Evolutionary conservation across 768 basidiomycete species (phyloP).

Genomic region (Kwoniella sp.): DNA sequence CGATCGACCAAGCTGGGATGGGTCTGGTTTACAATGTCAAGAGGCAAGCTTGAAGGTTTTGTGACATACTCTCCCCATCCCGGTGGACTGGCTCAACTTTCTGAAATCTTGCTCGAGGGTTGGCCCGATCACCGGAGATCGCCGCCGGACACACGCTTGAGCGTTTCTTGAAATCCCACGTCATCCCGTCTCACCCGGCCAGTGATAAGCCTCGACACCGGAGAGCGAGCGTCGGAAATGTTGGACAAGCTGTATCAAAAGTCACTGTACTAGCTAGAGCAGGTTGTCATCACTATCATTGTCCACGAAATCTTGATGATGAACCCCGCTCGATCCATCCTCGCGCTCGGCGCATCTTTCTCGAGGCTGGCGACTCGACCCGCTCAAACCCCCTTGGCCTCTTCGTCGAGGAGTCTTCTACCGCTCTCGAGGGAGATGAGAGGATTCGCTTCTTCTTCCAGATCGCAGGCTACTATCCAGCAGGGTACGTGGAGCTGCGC

Average conservation of each 20-base stretch:
- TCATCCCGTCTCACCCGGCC: background rate
- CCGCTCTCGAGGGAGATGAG: too few species aligned
- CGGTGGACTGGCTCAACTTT: background rate
- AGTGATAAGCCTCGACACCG: too few species aligned
- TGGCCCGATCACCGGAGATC: background rate
- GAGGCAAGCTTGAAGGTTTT: too few species aligned
- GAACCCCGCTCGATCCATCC: slow-evolving; percentile 9
- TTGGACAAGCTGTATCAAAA: background rate
- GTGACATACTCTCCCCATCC: too few species aligned
- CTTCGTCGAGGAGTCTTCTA: slow-evolving; percentile 17
- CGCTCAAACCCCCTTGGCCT: slow-evolving; percentile 21
- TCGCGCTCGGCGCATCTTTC: slow-evolving; percentile 14
- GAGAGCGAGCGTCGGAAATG: background rate
- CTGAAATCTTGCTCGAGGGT: slow-evolving; percentile 12
- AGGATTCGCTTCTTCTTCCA: slow-evolving; percentile 13
- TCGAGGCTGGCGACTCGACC: slow-evolving; percentile 16
- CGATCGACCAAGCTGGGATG: background rate
- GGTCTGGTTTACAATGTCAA: too few species aligned
- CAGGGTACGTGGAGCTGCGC: slow-evolving; percentile 23
- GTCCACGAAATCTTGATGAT: background rate
- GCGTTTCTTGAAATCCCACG: slow-evolving; percentile 10
- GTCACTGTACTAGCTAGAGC: background rate
- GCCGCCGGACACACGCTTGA: too few species aligned
- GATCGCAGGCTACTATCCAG: slow-evolving; percentile 31
- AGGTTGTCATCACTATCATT: background rate